Conservation (phyloP, 306 rosid species). For the Rosa multiflora region DNA sequence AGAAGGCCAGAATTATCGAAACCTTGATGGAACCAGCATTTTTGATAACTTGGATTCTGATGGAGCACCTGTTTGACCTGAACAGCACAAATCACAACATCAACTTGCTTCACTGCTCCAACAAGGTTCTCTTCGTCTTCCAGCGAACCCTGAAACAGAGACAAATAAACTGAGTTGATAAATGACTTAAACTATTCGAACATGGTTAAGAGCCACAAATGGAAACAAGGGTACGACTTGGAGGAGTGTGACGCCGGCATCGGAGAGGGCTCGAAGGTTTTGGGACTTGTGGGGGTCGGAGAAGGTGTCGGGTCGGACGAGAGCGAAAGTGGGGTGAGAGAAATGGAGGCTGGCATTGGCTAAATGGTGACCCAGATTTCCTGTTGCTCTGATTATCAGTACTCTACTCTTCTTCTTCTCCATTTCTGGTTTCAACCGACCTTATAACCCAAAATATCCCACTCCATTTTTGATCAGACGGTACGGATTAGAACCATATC, state of each 20-base stretch:
- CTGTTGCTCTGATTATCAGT: slow-evolving; percentile 66
- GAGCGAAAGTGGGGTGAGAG: slow-evolving; percentile 75
- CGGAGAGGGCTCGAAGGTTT: slow-evolving; percentile 51
- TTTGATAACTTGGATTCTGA: too few relatives aligned
- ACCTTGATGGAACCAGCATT: too few relatives aligned
- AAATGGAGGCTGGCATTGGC: slow-evolving; percentile 53
- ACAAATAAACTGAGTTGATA: neutral
- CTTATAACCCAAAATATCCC: neutral
- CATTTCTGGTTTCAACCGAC: neutral
- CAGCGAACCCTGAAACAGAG: too few relatives aligned
- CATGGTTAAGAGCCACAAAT: neutral
- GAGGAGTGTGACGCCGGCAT: slow-evolving; percentile 58
- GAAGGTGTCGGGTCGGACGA: slow-evolving; percentile 56
- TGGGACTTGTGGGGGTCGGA: slow-evolving; percentile 52
- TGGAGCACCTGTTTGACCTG: too few relatives aligned
- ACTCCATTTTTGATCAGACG: too few relatives aligned
- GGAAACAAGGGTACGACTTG: neutral
- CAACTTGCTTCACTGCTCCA: too few relatives aligned
- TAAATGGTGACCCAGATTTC: slow-evolving; percentile 54
- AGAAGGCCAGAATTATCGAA: too few relatives aligned
- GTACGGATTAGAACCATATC: too few relatives aligned
- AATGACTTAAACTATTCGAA: neutral
- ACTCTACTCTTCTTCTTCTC: slow-evolving; percentile 49
- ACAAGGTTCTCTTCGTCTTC: too few relatives aligned
- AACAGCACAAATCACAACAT: too few relatives aligned